A percentile compares a stretch with the other conserved stretches of the same genome.
These are phyloP conservation scores for Aaosphaeria pasadenensis DNA, from an alignment of 2,329 filamentous ascomycete genomes.

Conservation along the genomic window DNA sequence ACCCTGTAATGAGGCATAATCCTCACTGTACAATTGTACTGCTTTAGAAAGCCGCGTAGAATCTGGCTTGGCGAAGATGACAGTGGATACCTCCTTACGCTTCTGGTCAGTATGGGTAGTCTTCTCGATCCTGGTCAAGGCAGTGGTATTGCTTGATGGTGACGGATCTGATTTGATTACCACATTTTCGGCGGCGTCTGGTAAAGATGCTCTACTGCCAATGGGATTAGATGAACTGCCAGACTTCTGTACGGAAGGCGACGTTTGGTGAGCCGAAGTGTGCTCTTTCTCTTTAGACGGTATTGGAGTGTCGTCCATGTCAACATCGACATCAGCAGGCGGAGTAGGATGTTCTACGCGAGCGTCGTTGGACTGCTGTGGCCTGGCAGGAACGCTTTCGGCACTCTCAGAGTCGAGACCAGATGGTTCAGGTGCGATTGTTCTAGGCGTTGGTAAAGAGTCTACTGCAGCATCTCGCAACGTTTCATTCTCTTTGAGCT, in stretches of 20 bases:
- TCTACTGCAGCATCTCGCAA: constrained; percentile 22
- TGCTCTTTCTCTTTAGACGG: constrained; percentile 4
- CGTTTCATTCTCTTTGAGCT: constrained; percentile 8
- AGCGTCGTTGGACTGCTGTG: constrained; percentile 9
- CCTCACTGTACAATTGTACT: constrained; percentile 33
- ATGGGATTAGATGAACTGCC: constrained; percentile 68
- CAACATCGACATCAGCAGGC: constrained; percentile 30
- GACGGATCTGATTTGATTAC: constrained; percentile 46
- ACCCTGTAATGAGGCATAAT: constrained; percentile 44
- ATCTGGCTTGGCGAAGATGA: constrained; percentile 71
- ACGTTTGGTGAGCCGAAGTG: constrained; percentile 21
- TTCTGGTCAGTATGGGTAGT: constrained; percentile 38
- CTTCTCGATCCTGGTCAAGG: constrained; percentile 21
- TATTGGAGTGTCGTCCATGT: constrained; percentile 27
- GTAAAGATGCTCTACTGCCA: constrained; percentile 68
- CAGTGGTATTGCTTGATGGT: constrained; percentile 26
- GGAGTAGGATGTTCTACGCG: constrained; percentile 31
- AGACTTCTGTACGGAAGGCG: constrained; percentile 51
- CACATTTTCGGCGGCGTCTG: constrained; percentile 64
- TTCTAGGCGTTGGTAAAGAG: constrained; percentile 35
- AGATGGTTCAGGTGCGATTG: constrained; percentile 29
- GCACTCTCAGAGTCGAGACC: constrained; percentile 17
- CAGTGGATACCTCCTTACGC: constrained; percentile 65
- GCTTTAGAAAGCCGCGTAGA: constrained; percentile 22
- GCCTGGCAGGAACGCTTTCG: constrained; percentile 10